Base-by-base conservation (phyloP, 2,329 filamentous ascomycete species). In the Zasmidium angulare region DNA sequence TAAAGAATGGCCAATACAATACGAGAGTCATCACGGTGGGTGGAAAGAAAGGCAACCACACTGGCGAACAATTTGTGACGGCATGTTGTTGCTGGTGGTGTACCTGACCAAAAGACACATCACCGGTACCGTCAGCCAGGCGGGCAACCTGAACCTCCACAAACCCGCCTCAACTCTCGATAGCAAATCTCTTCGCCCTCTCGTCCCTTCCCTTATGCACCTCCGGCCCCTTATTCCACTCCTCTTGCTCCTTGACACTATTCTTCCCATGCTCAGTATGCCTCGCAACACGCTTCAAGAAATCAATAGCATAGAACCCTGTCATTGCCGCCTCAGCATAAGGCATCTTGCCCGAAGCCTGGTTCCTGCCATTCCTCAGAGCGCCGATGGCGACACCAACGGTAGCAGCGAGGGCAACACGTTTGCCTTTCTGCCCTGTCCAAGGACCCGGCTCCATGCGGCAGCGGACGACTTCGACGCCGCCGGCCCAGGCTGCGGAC, bases 341-440 rank as follows among this genome's bases (percentile, higher is more conserved):
- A 17, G 59, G 59, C 55, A 53, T 61, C 55, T 61, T 61, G 3
- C 59, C 59, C 9, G 29, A 12, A 22, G 46, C 50, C 46, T 50
- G 19, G 2, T 55, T 22, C 12, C 55, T 29, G 11, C 59, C 59
- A 47, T 61, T 61, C 19, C 59, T n/a, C 21, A 61, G 40, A 22
- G 55, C 43, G 1, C 59, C 59, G 20, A 61, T 55, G 1, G 46
- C 50, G 3, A 53, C 52, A 21, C 59, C 59, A 2, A 51, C 51
- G 12, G 46, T 31, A 14, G 93, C 93, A 47, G 92, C 92, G 14
- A 93, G 96, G 51, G 96, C 83, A 60, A 97, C 85, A 52, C 93
- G 90, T 79, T 92, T 93, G 64, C 91, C 91, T 78, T 96, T 97
- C 63, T 90, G 89, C 36, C 93, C 93, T 63, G 87, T 89, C 92